Evolutionary conservation across 164 flowering plant species (phyloP).

Genomic region (Kingdonia uniflora): DNA sequence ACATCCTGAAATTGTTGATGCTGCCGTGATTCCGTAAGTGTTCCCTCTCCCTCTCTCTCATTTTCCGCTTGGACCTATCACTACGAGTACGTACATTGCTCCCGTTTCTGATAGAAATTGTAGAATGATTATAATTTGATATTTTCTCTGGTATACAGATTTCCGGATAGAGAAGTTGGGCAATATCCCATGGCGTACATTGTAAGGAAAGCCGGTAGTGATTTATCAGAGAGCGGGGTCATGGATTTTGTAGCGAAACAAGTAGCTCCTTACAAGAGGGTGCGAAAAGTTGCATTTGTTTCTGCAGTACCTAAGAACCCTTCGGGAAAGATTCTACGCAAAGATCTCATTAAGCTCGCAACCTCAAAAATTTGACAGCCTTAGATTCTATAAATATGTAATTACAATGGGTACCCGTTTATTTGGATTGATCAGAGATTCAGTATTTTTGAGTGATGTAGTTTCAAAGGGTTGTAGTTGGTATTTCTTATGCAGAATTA

Average conservation of each 20-base stretch:
- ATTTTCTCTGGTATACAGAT: constrained; percentile 27
- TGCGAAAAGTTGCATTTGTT: constrained; percentile 68
- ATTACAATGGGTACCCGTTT: too few species aligned
- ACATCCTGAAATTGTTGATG: constrained; percentile 69
- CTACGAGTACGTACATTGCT: not conserved
- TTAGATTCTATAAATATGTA: not conserved
- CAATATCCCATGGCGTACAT: constrained; percentile 93
- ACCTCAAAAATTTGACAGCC: constrained; percentile 45
- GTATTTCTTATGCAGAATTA: too few species aligned
- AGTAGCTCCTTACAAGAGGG: constrained; percentile 93
- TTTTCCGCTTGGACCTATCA: too few species aligned
- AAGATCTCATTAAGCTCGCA: constrained; percentile 83
- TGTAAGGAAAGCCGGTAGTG: constrained; percentile 53
- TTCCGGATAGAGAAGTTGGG: constrained; percentile 80
- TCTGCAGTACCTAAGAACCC: constrained; percentile 73
- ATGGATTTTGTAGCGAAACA: constrained; percentile 70
- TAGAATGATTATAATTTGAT: not conserved
- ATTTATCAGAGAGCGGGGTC: constrained; percentile 34
- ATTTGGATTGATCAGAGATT: too few species aligned
- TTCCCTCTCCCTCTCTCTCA: not conserved
- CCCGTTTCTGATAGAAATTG: not conserved
- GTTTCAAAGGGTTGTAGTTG: too few species aligned
- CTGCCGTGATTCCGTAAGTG: constrained; percentile 92
- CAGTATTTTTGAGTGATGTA: too few species aligned
- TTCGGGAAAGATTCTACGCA: constrained; percentile 87